phyloP scores from a whole-genome alignment of 805 yeast species.

The Deakozyma indianensis region DNA sequence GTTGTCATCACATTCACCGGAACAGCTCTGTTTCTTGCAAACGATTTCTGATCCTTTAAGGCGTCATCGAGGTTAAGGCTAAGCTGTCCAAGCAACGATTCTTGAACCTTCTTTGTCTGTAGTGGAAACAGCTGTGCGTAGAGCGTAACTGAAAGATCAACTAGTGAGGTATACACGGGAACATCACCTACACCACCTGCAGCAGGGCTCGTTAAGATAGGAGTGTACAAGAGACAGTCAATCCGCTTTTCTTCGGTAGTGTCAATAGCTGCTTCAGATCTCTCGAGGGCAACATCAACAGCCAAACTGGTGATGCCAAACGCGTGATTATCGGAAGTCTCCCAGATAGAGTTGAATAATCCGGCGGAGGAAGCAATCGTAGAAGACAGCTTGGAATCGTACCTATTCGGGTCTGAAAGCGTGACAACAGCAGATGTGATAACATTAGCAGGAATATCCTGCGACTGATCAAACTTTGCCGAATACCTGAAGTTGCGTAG shows the following conservation, averaged over 20 bases:
- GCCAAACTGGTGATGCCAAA: conserved; percentile 32
- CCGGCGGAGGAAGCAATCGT: conserved; percentile 19
- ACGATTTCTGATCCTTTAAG: conserved; percentile 7
- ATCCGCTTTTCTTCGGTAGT: conserved; percentile 17
- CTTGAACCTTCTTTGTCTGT: conserved; percentile 66
- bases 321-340: conserved; percentile 24
- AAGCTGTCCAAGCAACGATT: conserved; percentile 14
- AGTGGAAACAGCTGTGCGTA: conserved; percentile 58
- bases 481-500: conserved; percentile 7
- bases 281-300: conserved; percentile 13
- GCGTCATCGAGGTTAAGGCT: background rate
- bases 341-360: conserved; percentile 20
- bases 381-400: conserved; percentile 12
- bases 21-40: conserved; percentile 6
- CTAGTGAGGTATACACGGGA: conserved; percentile 32
- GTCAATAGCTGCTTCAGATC: background rate
- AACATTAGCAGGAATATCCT: background rate
- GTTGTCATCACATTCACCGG: conserved; percentile 2
- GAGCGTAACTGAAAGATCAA: conserved; percentile 69
- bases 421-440: conserved; percentile 16
- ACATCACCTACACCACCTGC: background rate
- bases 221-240: conserved; percentile 22
- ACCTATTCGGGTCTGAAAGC: conserved; percentile 21
- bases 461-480: conserved; percentile 6
- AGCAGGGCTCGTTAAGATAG: conserved; percentile 15